Base-by-base conservation (phyloP, 768 basidiomycete genomes). In the Collybia sordida region DNA sequence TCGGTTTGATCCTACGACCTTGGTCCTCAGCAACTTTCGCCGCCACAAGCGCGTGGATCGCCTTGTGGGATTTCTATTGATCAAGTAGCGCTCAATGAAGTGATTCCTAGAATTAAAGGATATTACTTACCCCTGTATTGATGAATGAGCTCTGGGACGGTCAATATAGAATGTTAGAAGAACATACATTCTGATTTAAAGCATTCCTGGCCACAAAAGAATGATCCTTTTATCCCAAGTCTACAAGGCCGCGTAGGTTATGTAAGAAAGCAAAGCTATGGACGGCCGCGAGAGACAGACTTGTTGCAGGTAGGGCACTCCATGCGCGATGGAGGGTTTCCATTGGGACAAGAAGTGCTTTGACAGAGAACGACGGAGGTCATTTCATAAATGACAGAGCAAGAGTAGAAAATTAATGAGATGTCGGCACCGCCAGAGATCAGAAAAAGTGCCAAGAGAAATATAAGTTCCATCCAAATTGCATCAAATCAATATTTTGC, bases 281-380 rank as follows among this genome's bases (percentile, higher is more conserved):
- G 19, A 22, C 23, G 25, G 38, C 7, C 36, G 42, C 42, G 40
- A 48, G 55, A 34, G 56, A 76, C 77, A 57, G 56, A 95, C 94
- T 95, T 95, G 70, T 80, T 86, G 71, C 95, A 98, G 6, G 91
- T 91, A 0, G 95, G 95, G 59, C 95, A 98, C 69, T 97, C 94
- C 11, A 98, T 76, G 21, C 81, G 77, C 21, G 93, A 93, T 3
- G 86, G 83, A 2, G 93, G 93, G 58, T 92, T 88, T 34, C 89
- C 90, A 52, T 91, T 90, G 17, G 80, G 79, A 65, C 90, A 92
- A 27, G 68, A 68, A 6, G 78, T 64, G 66, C 85, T 90, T 64
- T 91, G 89, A 67, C 90, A 92, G 46, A 66, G 52, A 42, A 82
- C 64, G 34, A 55, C 41, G 22, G 62, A 59, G 15, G 58, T 45